Evolutionary conservation across 169 alveolate genomes (phyloP), one percentile per base, ranked within the genome.

Genomic region (Plasmodium gonderi): DNA sequence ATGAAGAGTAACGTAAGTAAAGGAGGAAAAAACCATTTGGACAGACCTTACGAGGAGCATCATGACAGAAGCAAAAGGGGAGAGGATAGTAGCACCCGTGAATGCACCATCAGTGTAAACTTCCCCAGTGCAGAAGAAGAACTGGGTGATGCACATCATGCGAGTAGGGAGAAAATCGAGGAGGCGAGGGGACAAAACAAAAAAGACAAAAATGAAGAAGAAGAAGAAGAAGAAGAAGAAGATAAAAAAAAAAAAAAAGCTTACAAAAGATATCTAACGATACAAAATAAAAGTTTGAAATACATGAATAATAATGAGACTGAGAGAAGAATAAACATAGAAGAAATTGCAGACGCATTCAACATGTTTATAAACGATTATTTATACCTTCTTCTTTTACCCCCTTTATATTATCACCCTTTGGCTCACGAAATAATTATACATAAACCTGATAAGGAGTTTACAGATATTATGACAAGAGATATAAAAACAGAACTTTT

Each of bases 391-490:
- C 47, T 83, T 31, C 60, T 83, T 17, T 42, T 83, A 17, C 92
- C 92, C 8, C 92, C 92, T 1, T 1, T 83, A 64, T 54, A 31
- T 74, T 74, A 76, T 69, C 82, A 83, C 65, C 92, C 92, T 7
- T 14, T 83, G 44, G 92, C 92, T 40, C 44, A 72, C 68, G 92
- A 83, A 36, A 17, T 83, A 44, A 38, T 54, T 0, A 49, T 83
- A 29, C 85, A 83, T 60, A 83, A 74, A 36, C 92, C 92, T n/a
- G 85, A 74, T 49, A 69, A 33, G 44, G 92, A 83, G 40, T 83
- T 83, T 17, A 83, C 92, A 47, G 83, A 83, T 17, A 54, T 74
- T 0, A 83, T 83, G 85, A 83, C 92, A 11, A 83, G 92, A 42
- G 83, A 83, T 51, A 83, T 83, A 83, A 83, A 74, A 76, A 33